A percentile compares a stretch with the other conserved stretches of the same genome.
Evolutionary conservation across 352 stramenopile genomes (phyloP).

Genomic region (Pythium periplocum): DNA sequence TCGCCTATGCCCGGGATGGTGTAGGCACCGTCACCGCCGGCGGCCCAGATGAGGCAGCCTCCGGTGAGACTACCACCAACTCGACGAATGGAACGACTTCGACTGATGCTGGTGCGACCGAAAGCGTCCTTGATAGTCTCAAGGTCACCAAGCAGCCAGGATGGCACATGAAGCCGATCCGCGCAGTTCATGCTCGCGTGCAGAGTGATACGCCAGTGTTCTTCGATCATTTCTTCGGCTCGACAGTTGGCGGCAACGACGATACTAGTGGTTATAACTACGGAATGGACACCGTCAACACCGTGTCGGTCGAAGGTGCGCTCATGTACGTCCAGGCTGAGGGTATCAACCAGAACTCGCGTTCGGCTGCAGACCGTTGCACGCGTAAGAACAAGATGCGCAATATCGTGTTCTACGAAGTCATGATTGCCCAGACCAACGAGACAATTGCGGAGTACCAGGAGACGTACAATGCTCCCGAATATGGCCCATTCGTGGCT

Average conservation of each 20-base stretch:
- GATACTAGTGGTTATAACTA: constrained; percentile 16
- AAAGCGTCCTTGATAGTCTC: too few species aligned
- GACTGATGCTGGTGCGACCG: too few species aligned
- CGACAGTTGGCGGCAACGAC: neutral
- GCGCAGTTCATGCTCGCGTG: too few species aligned
- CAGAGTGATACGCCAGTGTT: too few species aligned
- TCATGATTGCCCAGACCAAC: constrained; percentile 58
- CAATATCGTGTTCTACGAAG: constrained; percentile 76
- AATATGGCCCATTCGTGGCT: constrained; percentile 61
- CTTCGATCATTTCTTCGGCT: too few species aligned
- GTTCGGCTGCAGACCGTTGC: constrained; percentile 15
- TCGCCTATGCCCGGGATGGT: too few species aligned
- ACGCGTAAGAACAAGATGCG: constrained; percentile 49
- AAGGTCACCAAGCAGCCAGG: too few species aligned
- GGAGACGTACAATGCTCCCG: constrained; percentile 24
- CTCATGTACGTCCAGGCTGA: constrained; percentile 27
- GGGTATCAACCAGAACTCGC: constrained; percentile 19
- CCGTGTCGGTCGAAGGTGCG: constrained; percentile 20
- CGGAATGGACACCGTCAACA: constrained; percentile 28
- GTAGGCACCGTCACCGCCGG: too few species aligned
- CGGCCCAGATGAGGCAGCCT: too few species aligned
- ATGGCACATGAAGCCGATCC: too few species aligned
- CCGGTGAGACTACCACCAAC: too few species aligned
- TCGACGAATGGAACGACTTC: too few species aligned
- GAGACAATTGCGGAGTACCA: constrained; percentile 55